These are phyloP conservation scores for Diospyros lotus DNA, from an alignment of 148 eudicot genomes.

Conservation along the genomic window DNA sequence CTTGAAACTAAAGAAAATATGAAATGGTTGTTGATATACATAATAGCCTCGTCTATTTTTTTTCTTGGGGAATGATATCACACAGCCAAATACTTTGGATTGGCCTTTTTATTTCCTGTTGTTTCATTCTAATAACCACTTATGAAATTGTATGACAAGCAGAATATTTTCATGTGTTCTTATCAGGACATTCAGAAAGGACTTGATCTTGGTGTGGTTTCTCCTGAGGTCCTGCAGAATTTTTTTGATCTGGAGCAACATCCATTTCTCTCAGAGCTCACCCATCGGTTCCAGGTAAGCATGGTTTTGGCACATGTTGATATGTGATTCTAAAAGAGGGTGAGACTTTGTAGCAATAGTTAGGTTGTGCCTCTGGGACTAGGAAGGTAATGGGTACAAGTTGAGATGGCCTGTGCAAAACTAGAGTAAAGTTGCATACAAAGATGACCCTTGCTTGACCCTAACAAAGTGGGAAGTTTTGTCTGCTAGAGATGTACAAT, in stretches of 20 bases:
- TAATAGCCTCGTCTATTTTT: not conserved
- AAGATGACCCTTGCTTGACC: too few relatives aligned
- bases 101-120: not conserved
- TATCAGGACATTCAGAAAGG: constrained; percentile 87
- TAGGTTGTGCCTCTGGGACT: too few relatives aligned
- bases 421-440: too few relatives aligned
- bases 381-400: too few relatives aligned
- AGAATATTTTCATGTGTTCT: constrained; percentile 17
- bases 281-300: constrained; percentile 80
- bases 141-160: not conserved
- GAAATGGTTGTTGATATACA: too few relatives aligned
- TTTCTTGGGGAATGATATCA: not conserved
- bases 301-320: constrained; percentile 5
- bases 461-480: too few relatives aligned
- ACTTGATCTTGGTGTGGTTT: constrained; percentile 95
- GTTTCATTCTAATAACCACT: too few relatives aligned
- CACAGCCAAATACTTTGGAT: too few relatives aligned
- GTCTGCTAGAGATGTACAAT: too few relatives aligned
- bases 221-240: constrained; percentile 94
- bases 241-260: constrained; percentile 94
- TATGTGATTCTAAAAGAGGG: not conserved
- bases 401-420: too few relatives aligned
- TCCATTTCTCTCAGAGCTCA: constrained; percentile 81
- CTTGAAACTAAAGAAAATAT: too few relatives aligned
- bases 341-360: too few relatives aligned